Percentiles rank a stretch among this genome's conserved stretches.
Conservation (phyloP, 2,329 filamentous ascomycete genomes). For the Fusarium ambrosium region DNA sequence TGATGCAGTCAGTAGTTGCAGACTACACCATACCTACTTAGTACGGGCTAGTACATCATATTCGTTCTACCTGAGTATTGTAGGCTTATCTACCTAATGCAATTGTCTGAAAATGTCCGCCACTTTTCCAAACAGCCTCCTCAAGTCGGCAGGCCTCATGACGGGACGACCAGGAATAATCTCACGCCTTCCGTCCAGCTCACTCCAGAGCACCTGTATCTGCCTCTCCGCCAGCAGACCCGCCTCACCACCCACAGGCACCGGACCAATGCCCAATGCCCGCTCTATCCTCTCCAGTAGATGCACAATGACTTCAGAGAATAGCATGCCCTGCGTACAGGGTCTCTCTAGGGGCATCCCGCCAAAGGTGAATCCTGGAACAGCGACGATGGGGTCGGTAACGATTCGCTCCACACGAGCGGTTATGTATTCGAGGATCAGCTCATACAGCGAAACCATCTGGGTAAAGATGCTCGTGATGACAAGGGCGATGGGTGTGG, state of each 20-base stretch:
- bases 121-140: neutral
- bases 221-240: neutral
- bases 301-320: neutral
- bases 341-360: neutral
- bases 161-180: neutral
- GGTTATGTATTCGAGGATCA: neutral
- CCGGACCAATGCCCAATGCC: neutral
- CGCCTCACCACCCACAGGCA: neutral
- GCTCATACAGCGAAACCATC: neutral
- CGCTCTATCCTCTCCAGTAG: neutral
- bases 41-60: no score
- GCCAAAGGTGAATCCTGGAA: neutral
- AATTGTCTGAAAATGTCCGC: neutral
- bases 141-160: neutral
- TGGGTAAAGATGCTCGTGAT: neutral
- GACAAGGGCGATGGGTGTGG: neutral
- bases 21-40: no score
- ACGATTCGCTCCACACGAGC: neutral
- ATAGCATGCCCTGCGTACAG: neutral
- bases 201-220: neutral
- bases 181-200: neutral
- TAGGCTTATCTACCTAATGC: neutral
- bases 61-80: neutral
- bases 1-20: no score
- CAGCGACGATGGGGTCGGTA: neutral